A percentile compares a stretch with the other conserved stretches of the same genome.
phyloP scores from a whole-genome alignment of 164 flowering plant genomes.

The Magnolia sinica region DNA sequence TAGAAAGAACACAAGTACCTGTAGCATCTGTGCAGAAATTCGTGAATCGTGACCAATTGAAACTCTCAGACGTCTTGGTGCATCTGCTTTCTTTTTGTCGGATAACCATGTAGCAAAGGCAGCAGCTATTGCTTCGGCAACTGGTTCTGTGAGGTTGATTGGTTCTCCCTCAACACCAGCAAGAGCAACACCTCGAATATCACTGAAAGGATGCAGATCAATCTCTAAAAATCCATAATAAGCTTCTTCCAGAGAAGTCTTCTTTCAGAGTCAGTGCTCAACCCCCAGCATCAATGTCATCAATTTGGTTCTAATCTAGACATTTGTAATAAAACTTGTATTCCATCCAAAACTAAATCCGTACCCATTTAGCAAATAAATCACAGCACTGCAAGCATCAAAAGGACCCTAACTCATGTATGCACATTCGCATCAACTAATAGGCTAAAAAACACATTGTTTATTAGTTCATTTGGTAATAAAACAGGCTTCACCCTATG shows the following conservation, averaged over 20 bases:
- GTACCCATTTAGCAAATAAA: no score
- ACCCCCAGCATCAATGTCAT: no score
- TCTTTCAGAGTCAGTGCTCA: no score
- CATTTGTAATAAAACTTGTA: no score
- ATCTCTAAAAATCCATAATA: background rate
- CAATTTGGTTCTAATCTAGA: no score
- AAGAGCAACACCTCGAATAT: constrained; percentile 97
- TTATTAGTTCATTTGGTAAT: no score
- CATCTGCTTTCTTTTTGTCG: constrained; percentile 63
- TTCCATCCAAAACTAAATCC: no score
- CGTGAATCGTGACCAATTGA: constrained; percentile 98
- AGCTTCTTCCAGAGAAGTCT: background rate
- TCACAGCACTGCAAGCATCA: no score
- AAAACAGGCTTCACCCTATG: no score
- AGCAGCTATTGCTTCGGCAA: constrained; percentile 92
- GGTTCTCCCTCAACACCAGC: constrained; percentile 95
- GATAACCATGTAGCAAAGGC: constrained; percentile 89
- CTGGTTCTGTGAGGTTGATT: constrained; percentile 81
- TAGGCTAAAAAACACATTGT: no score
- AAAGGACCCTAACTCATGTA: no score
- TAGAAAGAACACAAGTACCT: constrained; percentile 35
- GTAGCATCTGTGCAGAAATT: constrained; percentile 78
- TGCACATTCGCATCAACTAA: no score
- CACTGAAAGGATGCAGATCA: constrained; percentile 43
- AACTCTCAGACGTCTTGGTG: constrained; percentile 52